Evolutionary conservation across 2,329 filamentous ascomycete genomes (phyloP).

Genomic region (Ophiostoma quercus): DNA sequence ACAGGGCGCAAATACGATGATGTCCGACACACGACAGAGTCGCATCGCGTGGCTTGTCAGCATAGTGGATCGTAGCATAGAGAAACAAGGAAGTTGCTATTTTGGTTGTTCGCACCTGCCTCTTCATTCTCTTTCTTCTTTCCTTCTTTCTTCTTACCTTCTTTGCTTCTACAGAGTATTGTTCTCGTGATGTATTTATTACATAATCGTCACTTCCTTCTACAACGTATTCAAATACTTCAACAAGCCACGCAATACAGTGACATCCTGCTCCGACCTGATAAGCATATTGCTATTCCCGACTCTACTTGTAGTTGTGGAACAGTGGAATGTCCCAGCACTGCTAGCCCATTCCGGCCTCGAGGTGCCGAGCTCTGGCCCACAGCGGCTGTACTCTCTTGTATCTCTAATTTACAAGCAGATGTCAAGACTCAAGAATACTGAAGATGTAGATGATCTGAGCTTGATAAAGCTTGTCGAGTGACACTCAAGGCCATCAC

Average conservation of each 20-base stretch:
- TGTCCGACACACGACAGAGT: neutral
- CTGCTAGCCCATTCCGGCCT: neutral
- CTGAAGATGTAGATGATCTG: neutral
- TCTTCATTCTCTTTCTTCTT: neutral
- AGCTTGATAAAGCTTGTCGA: neutral
- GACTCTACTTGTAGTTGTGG: neutral
- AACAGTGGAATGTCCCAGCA: neutral
- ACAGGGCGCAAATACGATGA: neutral
- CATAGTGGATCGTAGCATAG: neutral
- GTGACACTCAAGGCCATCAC: neutral
- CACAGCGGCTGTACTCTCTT: neutral
- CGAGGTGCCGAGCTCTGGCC: neutral
- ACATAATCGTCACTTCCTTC: neutral
- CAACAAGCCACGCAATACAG: neutral
- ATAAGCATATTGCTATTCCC: neutral
- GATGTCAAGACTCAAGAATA: too few species aligned
- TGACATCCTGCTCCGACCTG: neutral
- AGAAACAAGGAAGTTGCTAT: constrained; percentile 4
- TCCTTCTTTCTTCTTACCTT: too few species aligned
- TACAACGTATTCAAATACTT: too few species aligned
- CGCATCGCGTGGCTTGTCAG: neutral
- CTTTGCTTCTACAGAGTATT: neutral
- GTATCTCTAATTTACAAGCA: too few species aligned
- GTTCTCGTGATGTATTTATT: neutral
- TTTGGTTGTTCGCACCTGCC: neutral